Evolutionary conservation across 176 grass and related monocot species (phyloP).

Genomic region (Rhynchospora breviuscula): DNA sequence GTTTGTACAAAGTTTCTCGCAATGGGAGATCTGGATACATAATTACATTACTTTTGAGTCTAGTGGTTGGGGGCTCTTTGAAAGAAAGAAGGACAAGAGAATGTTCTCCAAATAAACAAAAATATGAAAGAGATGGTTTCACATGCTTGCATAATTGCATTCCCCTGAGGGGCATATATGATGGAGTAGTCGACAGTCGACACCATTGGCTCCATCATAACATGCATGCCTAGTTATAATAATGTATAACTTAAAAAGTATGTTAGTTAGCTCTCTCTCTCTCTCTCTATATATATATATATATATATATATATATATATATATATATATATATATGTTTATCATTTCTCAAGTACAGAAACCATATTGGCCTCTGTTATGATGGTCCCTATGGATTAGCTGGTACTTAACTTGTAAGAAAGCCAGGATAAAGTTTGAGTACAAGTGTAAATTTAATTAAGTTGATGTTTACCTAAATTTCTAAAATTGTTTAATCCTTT

Average conservation of each 20-base stretch:
- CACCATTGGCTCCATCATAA: neutral
- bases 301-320: too few relatives aligned
- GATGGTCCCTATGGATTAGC: neutral
- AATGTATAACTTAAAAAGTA: neutral
- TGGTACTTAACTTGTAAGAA: too few relatives aligned
- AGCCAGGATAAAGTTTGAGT: too few relatives aligned
- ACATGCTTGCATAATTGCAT: conserved; percentile 9
- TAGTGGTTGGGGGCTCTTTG: neutral
- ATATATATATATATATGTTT: too few relatives aligned
- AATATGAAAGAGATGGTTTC: neutral
- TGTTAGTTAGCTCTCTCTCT: neutral
- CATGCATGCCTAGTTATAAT: neutral
- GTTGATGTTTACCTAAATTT: neutral
- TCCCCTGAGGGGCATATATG: neutral
- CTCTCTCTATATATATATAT: too few relatives aligned
- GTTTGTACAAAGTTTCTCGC: neutral
- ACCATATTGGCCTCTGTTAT: neutral
- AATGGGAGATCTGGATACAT: neutral
- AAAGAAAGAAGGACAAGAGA: neutral
- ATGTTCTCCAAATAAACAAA: conserved; percentile 14
- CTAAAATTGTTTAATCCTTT: neutral
- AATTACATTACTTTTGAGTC: neutral
- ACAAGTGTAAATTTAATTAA: neutral
- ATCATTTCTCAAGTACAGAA: neutral
- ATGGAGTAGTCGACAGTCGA: neutral